Conservation (phyloP, 805 yeast genomes). For the Nakazawaea anatomiae region DNA sequence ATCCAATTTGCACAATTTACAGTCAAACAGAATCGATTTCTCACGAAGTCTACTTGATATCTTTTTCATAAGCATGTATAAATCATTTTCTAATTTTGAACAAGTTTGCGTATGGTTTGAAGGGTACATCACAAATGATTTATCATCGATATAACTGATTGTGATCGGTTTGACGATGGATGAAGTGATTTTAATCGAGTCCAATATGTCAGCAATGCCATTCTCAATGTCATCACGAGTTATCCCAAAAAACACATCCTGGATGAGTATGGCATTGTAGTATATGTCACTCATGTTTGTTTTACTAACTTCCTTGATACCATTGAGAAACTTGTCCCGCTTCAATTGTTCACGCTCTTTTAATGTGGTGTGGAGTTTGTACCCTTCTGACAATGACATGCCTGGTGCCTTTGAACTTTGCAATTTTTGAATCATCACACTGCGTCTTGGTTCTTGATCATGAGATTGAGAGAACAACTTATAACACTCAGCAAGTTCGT, state of each 20-base stretch:
- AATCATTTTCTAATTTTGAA: slow-evolving; percentile 33
- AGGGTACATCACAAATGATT: slow-evolving; percentile 35
- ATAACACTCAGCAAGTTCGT: slow-evolving; percentile 56
- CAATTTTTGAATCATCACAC: slow-evolving; percentile 52
- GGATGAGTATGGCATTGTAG: slow-evolving; percentile 51
- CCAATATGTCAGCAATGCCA: slow-evolving; percentile 14
- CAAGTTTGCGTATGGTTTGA: slow-evolving; percentile 27
- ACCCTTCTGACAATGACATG: slow-evolving; percentile 39
- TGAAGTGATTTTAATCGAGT: slow-evolving; percentile 19
- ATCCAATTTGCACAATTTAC: slow-evolving; percentile 40
- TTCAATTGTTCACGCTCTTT: slow-evolving; percentile 19
- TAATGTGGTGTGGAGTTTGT: slow-evolving; percentile 26
- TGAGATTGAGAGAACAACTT: slow-evolving; percentile 64
- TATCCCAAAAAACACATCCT: slow-evolving; percentile 48
- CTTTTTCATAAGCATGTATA: slow-evolving; percentile 32
- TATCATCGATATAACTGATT: slow-evolving; percentile 36
- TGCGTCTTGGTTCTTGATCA: slow-evolving; percentile 74
- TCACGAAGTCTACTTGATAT: slow-evolving; percentile 29
- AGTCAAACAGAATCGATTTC: slow-evolving; percentile 42
- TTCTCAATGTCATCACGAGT: slow-evolving; percentile 37
- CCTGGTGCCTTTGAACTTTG: slow-evolving; percentile 31
- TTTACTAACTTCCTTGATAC: slow-evolving; percentile 14
- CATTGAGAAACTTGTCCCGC: slow-evolving; percentile 14
- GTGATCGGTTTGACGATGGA: slow-evolving; percentile 14
- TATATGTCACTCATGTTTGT: slow-evolving; percentile 4